Evolutionary conservation across 495 filamentous ascomycete species (phyloP).

Genomic region (Hypoxylon intermedium): DNA sequence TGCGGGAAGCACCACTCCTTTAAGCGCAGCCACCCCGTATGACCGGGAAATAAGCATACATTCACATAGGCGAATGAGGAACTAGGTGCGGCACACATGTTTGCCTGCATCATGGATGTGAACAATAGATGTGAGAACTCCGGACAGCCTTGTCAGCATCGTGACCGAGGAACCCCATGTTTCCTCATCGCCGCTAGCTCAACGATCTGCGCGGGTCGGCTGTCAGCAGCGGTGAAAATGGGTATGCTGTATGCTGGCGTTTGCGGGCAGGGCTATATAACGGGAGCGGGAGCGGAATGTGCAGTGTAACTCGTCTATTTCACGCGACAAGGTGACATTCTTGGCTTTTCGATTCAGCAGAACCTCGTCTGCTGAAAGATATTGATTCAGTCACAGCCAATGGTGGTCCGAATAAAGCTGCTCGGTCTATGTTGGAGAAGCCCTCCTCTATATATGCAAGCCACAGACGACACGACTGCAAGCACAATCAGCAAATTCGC

Average conservation of each 20-base stretch:
- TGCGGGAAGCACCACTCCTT: not conserved
- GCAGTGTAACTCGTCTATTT: slow-evolving; percentile 27
- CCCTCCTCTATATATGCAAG: not conserved
- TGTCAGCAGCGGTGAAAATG: slow-evolving; percentile 17
- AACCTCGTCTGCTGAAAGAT: not conserved
- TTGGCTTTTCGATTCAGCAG: not conserved
- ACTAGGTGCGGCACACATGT: slow-evolving; percentile 17
- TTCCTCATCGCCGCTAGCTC: slow-evolving; percentile 2
- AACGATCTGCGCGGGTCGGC: slow-evolving; percentile 7
- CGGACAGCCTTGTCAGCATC: slow-evolving; percentile 21
- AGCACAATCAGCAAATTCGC: not conserved
- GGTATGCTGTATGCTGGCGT: slow-evolving; percentile 12
- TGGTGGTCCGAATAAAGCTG: not conserved
- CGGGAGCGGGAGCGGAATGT: slow-evolving; percentile 32
- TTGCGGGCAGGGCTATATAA: not conserved
- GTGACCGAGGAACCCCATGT: slow-evolving; percentile 12
- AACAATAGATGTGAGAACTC: not conserved
- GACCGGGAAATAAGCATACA: slow-evolving; percentile 7
- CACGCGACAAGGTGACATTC: slow-evolving; percentile 5
- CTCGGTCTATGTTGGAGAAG: not conserved
- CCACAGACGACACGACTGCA: not conserved
- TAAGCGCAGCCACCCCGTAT: slow-evolving; percentile 3
- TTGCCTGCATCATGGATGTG: not conserved
- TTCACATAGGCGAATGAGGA: slow-evolving; percentile 7
- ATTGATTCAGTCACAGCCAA: not conserved